Evolutionary conservation across 2,329 filamentous ascomycete species (phyloP), one percentile per base, ranked within the genome.

Genomic region (Escovopsis sp.): DNA sequence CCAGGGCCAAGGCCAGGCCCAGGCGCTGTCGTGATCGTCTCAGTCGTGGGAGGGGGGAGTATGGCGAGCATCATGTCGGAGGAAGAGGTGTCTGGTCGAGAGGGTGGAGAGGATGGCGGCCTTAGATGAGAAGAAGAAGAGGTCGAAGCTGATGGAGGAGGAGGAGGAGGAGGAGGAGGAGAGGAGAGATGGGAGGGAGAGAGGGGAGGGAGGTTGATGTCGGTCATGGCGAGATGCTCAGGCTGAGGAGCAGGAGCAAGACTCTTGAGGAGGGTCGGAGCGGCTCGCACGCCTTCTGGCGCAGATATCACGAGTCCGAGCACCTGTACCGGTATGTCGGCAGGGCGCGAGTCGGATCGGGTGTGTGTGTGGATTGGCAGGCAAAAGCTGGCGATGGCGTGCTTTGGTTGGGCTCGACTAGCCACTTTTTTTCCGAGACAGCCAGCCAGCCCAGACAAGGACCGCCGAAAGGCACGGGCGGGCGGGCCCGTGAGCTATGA

Each of bases 351-450:
- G 15, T 15, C 15, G 15, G 15, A 15, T 15, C 15, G 15, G 15
- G 15, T 2, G 15, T 15, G 28, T 30, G 10, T 28, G 37, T 32
- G 15, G 15, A 15, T 15, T 15, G 15, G 35, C 38, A 38, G 28
- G 35, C 32, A 15, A 38, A 32, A 30, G 37, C 40, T 26, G 39
- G 45, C 45, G 45, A 46, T 46, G 44, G 45, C 45, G 45, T 46
- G 45, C 45, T 46, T 33, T 19, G 42, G 33, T 30, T 30, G 26
- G 26, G 37, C n/a, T 15, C 15, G 15, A 15, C 15, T 15, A 19
- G 11, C 18, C 30, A 9, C 12, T n/a, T 34, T 18, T 9, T 26
- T 19, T 12, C 23, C 28, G 42, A 33, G 43, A 40, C 12, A 33
- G 37, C 32, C 36, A 33, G 28, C 26, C n/a, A 23, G 32, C 33